Base-by-base conservation (phyloP, 768 basidiomycete genomes). In the Boletus barrowsii region DNA sequence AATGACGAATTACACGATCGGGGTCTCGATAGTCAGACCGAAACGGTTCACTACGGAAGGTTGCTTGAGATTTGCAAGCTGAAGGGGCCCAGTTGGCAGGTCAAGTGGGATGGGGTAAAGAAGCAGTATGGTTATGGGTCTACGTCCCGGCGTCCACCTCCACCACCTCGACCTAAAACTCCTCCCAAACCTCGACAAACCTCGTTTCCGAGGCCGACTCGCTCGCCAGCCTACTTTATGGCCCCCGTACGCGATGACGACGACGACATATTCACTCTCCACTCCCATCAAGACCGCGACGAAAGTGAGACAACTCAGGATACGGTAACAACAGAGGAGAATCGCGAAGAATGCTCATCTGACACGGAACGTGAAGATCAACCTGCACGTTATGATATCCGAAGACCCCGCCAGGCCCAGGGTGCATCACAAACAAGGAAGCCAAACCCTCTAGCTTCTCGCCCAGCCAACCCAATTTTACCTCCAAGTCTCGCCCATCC, bases 51-150 rank as follows among this genome's bases (percentile, higher is more conserved):
- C 64, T 95, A 93, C 67, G 83, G 84, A 18, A 88, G 90, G 67
- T 70, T 95, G 30, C 72, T 95, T 55, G 92, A 93, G 68, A 75
- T 95, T 4, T 89, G 89, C 43, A 90, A 88, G 40, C 65, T 93
- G 62, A 88, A 84, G 71, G 93, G 89, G 10, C 76, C 75, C 53
- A 87, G 81, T 64, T 95, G 92, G 91, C 81, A 77, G 30, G 86
- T 83, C 30, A 92, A 92, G 69, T 95, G 93, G 93, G 74, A 74
- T 33, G 75, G 75, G 58, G 83, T 89, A 50, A 93, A 87, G 73
- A 65, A 66, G 33, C 81, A 83, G 59, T 67, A 82, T 58, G 76
- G 74, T 13, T 76, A 79, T 57, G 71, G 61, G 26, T 57, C 56
- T 22, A 52, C 57, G n/a, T 47, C 47, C 33, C 54, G 67, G 55